Evolutionary conservation across 2,329 filamentous ascomycete genomes (phyloP), one percentile per base, ranked within the genome.

Genomic region (Aspergillus sp.): DNA sequence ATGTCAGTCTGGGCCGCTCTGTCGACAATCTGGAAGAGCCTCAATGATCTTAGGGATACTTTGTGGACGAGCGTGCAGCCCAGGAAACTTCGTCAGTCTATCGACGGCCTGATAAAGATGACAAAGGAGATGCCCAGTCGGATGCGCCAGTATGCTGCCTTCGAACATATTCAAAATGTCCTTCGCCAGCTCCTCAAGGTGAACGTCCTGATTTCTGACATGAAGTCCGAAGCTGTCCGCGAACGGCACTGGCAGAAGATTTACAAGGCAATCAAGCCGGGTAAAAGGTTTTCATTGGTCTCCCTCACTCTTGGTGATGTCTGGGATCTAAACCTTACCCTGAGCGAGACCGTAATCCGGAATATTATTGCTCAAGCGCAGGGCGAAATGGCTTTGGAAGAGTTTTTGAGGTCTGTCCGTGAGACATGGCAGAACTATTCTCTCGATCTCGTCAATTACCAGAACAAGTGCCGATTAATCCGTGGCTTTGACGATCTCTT

Each of bases 81-180:
- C 8, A 84, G 94, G 58, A 99, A 97, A 75, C 85, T 99, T 53
- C 85, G 94, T 35, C 84, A 89, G 62, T 89, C 90, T 56, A 86
- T 99, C 47, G 93, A 99, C 66, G 87, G 88, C 45, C 82, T 97
- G 49, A 90, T 97, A 70, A 96, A 96, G 78, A 95, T 95, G 82
- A 97, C 92, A 33, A 97, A 96, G 75, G 93, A 97, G 57, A 97
- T 99, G 94, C 94, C 95, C 0, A 96, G 91, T 73, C 87, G 94
- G 54, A 97, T 99, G 93, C 87, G 95, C 55, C 95, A 99, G 67
- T 99, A 99, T 71, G 93, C 95, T 62, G 95, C 95, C n/a, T 99
- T 99, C 68, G 95, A 99, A 72, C 93, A 99, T 66, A 91, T 99
- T 36, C 95, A 99, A 69, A 90, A 85, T 58, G 89, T 95, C 26